Evolutionary conservation across 2,329 filamentous ascomycete genomes (phyloP).

Genomic region (Pyrenophora teres): DNA sequence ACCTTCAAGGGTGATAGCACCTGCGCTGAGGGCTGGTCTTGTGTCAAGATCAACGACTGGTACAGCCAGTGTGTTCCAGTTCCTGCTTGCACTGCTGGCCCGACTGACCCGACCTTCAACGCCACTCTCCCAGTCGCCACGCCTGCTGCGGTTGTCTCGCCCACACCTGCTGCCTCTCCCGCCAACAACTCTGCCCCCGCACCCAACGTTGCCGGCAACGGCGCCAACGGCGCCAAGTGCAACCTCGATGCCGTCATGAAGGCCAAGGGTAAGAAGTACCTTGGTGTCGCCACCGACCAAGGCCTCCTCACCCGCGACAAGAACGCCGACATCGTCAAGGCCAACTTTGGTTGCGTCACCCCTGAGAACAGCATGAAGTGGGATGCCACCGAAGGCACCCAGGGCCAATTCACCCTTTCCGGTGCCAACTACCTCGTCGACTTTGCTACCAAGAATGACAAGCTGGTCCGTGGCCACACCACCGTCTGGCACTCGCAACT

Average conservation of each 20-base stretch:
- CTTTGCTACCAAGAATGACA: constrained; percentile 61
- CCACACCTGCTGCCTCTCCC: neutral
- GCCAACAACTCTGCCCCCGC: constrained; percentile 4
- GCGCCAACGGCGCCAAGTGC: constrained; percentile 30
- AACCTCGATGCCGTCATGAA: constrained; percentile 61
- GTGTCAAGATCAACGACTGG: constrained; percentile 50
- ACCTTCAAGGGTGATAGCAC: constrained; percentile 47
- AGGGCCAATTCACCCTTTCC: constrained; percentile 60
- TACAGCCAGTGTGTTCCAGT: constrained; percentile 52
- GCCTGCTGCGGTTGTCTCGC: neutral
- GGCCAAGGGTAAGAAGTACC: constrained; percentile 68
- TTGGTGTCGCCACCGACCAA: constrained; percentile 63
- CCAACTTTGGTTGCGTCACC: constrained; percentile 68
- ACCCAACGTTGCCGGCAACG: constrained; percentile 17
- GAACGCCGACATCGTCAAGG: constrained; percentile 62
- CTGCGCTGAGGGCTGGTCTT: constrained; percentile 49
- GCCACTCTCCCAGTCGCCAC: neutral
- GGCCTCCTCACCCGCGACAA: constrained; percentile 55
- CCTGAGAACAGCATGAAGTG: constrained; percentile 74
- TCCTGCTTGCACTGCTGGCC: constrained; percentile 2
- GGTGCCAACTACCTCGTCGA: constrained; percentile 65
- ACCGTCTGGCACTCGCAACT: constrained; percentile 64
- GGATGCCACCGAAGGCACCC: constrained; percentile 59
- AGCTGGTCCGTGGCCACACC: constrained; percentile 67
- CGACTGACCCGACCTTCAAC: neutral